Evolutionary conservation across 2,329 filamentous ascomycete species (phyloP).

Genomic region (Chrysoporthe deuterocubensis): DNA sequence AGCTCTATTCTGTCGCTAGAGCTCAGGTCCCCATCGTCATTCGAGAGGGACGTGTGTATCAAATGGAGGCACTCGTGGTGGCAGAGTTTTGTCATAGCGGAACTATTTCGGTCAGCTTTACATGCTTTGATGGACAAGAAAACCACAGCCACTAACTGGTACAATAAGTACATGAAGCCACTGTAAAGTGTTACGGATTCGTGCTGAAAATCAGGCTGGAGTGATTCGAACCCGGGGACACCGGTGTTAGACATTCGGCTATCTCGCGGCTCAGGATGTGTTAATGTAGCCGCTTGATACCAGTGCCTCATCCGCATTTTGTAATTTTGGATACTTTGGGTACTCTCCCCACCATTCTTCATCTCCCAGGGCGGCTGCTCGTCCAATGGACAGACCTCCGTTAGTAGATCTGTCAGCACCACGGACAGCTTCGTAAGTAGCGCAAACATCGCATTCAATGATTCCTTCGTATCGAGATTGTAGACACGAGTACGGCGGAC

Average conservation of each 20-base stretch:
- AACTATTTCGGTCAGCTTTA: constrained; percentile 13
- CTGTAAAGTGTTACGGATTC: constrained; percentile 51
- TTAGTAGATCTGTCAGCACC: constrained; percentile 51
- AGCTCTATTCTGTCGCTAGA: constrained; percentile 42
- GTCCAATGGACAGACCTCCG: constrained; percentile 49
- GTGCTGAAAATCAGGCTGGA: constrained; percentile 39
- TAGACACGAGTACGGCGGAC: constrained; percentile 50
- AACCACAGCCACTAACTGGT: constrained; percentile 45
- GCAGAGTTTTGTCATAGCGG: constrained; percentile 37
- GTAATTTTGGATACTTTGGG: constrained; percentile 41
- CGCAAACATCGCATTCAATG: constrained; percentile 49
- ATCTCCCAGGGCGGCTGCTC: constrained; percentile 46
- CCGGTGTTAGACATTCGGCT: constrained; percentile 35
- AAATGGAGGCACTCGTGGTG: constrained; percentile 52
- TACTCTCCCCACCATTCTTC: constrained; percentile 39
- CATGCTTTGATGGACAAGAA: not conserved
- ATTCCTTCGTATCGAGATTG: constrained; percentile 47
- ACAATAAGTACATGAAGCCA: constrained; percentile 56
- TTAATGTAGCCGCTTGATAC: constrained; percentile 44
- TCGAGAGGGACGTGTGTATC: constrained; percentile 44
- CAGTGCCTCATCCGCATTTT: constrained; percentile 43
- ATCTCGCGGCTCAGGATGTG: constrained; percentile 45
- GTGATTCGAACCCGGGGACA: constrained; percentile 3
- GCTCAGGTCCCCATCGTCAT: constrained; percentile 32
- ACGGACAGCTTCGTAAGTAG: constrained; percentile 51